Evolutionary conservation across 179 eudicot genomes (phyloP), one percentile per base, ranked within the genome.

Genomic region (Camellia oleifera): DNA sequence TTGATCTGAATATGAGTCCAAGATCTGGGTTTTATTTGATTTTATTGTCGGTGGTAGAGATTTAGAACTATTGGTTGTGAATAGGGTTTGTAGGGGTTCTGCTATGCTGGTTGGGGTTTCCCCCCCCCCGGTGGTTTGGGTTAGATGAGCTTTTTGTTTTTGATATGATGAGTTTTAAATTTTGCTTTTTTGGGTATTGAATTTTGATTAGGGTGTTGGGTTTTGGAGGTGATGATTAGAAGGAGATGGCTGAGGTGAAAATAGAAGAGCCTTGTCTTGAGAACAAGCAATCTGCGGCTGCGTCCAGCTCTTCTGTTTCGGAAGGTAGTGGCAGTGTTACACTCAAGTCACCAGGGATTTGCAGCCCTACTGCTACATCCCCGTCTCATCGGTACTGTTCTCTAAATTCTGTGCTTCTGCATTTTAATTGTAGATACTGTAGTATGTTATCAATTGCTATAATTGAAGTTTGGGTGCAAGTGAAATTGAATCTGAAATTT

Each of bases 281-380:
- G 90, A 94, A 92, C 74, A 94, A 89, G 82, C 94, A 95, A 86
- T 87, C 94, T 7, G 86, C 87, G 0, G 92, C 91, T 44, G 93
- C 93, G 62, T 90, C 97, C 6, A 89, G 88, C 83, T 92, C 97
- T 23, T 91, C 91, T 11, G 80, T 83, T 79, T 93, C 98, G 0
- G 95, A 95, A 63, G 93, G 86, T 7, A 88, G 94, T 86, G 90
- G 84, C 71, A 87, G 90, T 86, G 84, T 84, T 81, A 80, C 89
- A 54, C 60, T 88, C 48, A 95, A 89, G 87, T 92, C 98, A 26
- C 90, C 95, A 0, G 91, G 84, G 77, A 84, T 85, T 63, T 79
- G 84, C 82, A 95, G 96, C 82, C 98, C 97, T 0, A 68, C 84
- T 64, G 73, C 89, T 5, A 67, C 88, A 46, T 95, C 98, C 14